These are phyloP conservation scores for Penicillium oxalicum DNA, from an alignment of 2,329 filamentous ascomycete species.

Conservation along the genomic window DNA sequence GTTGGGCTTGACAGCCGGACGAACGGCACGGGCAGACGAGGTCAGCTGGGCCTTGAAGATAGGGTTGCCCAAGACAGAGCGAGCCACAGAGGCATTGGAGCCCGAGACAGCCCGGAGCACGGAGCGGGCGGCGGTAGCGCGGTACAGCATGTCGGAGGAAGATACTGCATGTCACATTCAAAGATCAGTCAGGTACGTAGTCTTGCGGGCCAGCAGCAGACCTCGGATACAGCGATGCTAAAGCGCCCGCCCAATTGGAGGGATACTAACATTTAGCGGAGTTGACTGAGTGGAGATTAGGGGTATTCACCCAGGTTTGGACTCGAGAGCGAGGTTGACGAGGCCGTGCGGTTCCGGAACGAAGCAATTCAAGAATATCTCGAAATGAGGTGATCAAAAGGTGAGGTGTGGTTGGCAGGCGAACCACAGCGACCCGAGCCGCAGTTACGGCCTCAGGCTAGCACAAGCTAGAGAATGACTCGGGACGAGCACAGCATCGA, in stretches of 20 bases:
- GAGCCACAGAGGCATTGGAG: slow-evolving; percentile 40
- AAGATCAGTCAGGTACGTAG: slow-evolving; percentile 25
- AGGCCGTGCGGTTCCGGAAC: slow-evolving; percentile 29
- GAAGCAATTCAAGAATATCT: slow-evolving; percentile 27
- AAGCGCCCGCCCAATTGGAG: slow-evolving; percentile 31
- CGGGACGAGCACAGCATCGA: neutral
- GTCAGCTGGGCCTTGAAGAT: slow-evolving; percentile 43
- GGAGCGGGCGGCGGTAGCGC: slow-evolving; percentile 42
- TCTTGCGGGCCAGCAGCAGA: slow-evolving; percentile 23
- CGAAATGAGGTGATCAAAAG: slow-evolving; percentile 31
- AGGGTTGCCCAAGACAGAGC: slow-evolving; percentile 36
- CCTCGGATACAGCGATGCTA: slow-evolving; percentile 25
- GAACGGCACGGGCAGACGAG: slow-evolving; percentile 36
- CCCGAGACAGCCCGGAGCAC: slow-evolving; percentile 39
- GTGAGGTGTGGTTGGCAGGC: slow-evolving; percentile 29
- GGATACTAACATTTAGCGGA: slow-evolving; percentile 15
- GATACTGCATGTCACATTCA: slow-evolving; percentile 23
- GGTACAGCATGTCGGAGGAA: slow-evolving; percentile 41
- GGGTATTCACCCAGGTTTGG: slow-evolving; percentile 26
- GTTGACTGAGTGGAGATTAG: slow-evolving; percentile 25
- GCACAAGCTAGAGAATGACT: neutral
- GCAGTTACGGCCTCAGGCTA: slow-evolving; percentile 28
- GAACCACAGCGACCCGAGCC: slow-evolving; percentile 22
- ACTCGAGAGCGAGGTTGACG: slow-evolving; percentile 30
- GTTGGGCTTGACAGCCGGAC: slow-evolving; percentile 31